phyloP scores from a whole-genome alignment of 2,329 filamentous ascomycete genomes.

The Gyromitra esculenta region DNA sequence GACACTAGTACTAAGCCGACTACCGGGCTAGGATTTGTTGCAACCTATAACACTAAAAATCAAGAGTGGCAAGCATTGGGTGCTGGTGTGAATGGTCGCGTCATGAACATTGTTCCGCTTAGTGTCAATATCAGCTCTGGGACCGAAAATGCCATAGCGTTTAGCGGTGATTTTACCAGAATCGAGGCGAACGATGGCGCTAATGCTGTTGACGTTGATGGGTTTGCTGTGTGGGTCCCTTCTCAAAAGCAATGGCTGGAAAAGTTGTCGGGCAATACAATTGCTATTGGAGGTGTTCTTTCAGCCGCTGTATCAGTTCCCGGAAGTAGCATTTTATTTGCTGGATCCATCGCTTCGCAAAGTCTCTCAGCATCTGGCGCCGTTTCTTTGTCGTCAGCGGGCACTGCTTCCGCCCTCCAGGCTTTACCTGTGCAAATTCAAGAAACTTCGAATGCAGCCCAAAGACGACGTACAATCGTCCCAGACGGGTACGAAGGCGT shows the following conservation, averaged over 20 bases:
- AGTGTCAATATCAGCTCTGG: constrained; percentile 78
- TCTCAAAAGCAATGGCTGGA: constrained; percentile 87
- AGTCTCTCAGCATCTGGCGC: constrained; percentile 77
- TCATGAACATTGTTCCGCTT: constrained; percentile 78
- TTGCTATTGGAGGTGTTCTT: constrained; percentile 76
- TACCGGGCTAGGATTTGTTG: constrained; percentile 77
- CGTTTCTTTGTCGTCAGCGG: constrained; percentile 67
- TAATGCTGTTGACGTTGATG: constrained; percentile 70
- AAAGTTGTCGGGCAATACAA: constrained; percentile 73
- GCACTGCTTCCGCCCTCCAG: constrained; percentile 60
- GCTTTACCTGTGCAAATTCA: constrained; percentile 59
- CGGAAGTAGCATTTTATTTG: constrained; percentile 74
- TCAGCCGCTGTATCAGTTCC: constrained; percentile 75
- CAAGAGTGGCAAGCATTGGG: constrained; percentile 82
- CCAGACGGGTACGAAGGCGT: constrained; percentile 71
- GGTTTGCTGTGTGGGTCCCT: constrained; percentile 92
- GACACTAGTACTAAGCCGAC: constrained; percentile 72
- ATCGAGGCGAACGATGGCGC: constrained; percentile 73
- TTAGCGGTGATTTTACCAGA: constrained; percentile 81
- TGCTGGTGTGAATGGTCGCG: constrained; percentile 82
- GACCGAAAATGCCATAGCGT: constrained; percentile 77
- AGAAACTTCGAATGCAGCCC: constrained; percentile 55
- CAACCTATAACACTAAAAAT: constrained; percentile 74
- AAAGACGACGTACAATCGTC: constrained; percentile 63
- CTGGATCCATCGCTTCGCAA: constrained; percentile 82